phyloP scores from a whole-genome alignment of 768 basidiomycete genomes.

The Serendipita sp. region DNA sequence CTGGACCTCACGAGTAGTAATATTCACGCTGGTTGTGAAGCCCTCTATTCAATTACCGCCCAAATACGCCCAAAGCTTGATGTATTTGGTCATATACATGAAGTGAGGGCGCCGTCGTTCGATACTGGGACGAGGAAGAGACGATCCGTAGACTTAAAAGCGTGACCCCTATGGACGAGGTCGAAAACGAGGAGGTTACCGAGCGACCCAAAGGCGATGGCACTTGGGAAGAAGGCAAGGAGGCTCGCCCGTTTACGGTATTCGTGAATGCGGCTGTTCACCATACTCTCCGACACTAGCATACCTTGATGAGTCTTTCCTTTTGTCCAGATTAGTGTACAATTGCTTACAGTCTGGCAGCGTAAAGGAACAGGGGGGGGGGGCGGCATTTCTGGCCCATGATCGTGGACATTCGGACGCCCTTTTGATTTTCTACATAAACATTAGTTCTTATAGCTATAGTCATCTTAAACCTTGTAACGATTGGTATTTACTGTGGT shows the following conservation, averaged over 20 bases:
- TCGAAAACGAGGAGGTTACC: not conserved
- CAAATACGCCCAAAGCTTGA: not conserved
- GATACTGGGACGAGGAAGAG: not conserved
- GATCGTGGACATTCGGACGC: not conserved
- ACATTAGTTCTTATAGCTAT: too few species aligned
- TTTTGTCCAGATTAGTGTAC: not conserved
- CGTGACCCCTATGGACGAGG: not conserved
- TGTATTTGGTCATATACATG: conserved; percentile 6
- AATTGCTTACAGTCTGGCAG: not conserved
- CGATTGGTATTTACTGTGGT: too few species aligned
- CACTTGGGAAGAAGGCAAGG: too few species aligned
- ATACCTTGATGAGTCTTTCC: not conserved
- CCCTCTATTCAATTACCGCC: not conserved
- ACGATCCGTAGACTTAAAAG: not conserved
- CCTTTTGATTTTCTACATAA: too few species aligned
- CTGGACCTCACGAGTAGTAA: not conserved
- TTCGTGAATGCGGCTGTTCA: not conserved
- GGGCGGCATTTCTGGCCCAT: not conserved
- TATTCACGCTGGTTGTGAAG: not conserved
- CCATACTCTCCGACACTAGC: not conserved
- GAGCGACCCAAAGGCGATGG: too few species aligned
- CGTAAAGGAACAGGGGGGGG: not conserved
- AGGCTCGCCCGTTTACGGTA: not conserved
- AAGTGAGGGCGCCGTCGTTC: not conserved
- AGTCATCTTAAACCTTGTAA: too few species aligned